phyloP scores from a whole-genome alignment of 2,329 filamentous ascomycete genomes.

The Colletotrichum chlorophyti region DNA sequence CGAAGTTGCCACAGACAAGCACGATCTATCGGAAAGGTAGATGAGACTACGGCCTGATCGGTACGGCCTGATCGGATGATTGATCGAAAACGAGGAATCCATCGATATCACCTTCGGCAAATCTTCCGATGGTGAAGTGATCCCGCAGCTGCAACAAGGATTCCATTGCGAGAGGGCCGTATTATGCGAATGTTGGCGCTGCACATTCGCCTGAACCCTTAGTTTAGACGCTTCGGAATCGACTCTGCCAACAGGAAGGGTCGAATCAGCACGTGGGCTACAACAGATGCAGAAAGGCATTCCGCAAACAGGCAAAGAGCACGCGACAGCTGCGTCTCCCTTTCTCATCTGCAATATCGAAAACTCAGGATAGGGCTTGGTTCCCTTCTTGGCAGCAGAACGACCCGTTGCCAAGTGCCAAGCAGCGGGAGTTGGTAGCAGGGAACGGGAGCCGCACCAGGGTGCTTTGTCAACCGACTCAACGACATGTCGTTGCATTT shows the following conservation, averaged over 20 bases:
- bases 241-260: slow-evolving; percentile 10
- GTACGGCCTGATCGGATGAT: neutral
- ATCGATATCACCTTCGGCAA: too few species aligned
- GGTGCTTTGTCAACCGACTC: neutral
- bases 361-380: slow-evolving; percentile 8
- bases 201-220: neutral
- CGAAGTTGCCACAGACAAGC: too few species aligned
- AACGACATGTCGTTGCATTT: slow-evolving; percentile 12
- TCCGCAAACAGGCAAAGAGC: slow-evolving; percentile 14
- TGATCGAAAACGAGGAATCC: too few species aligned
- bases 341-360: slow-evolving; percentile 2
- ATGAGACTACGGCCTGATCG: too few species aligned
- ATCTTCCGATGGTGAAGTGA: neutral
- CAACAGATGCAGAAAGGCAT: neutral
- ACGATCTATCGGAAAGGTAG: too few species aligned
- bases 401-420: slow-evolving; percentile 25
- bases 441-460: slow-evolving; percentile 16
- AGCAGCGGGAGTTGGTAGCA: slow-evolving; percentile 19
- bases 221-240: neutral
- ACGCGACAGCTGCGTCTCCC: slow-evolving; percentile 22
- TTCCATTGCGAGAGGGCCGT: neutral
- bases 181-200: neutral
- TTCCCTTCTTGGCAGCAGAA: slow-evolving; percentile 16
- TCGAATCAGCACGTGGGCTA: slow-evolving; percentile 9
- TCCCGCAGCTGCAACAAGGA: neutral